Percentiles rank a stretch among this genome's conserved stretches.
Conservation (phyloP, 2,329 filamentous ascomycete species). For the Epicoccum sorghinum region DNA sequence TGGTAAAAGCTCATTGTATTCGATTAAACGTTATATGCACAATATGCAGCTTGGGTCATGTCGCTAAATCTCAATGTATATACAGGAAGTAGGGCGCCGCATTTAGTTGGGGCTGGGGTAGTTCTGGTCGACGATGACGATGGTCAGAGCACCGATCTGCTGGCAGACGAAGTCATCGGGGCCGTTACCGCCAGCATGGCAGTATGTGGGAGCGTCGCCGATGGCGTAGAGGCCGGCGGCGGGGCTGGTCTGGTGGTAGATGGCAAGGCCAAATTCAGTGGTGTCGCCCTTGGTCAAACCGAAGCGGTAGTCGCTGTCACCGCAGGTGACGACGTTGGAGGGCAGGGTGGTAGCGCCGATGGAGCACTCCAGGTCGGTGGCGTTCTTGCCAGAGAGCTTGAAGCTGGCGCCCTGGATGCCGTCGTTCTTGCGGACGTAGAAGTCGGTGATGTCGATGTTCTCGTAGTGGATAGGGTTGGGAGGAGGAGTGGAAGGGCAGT, state of each 20-base stretch:
- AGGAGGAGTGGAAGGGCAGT: conserved; percentile 16
- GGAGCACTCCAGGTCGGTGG: conserved; percentile 18
- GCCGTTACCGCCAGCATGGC: conserved; percentile 28
- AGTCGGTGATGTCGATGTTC: conserved; percentile 28
- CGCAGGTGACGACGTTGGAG: conserved; percentile 22
- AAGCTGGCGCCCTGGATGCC: conserved; percentile 26
- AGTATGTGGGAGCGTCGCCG: conserved; percentile 24
- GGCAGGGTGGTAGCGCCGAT: conserved; percentile 20
- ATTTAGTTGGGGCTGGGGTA: neutral
- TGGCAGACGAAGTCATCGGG: conserved; percentile 26
- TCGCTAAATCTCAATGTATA: conserved; percentile 10
- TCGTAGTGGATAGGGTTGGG: conserved; percentile 21
- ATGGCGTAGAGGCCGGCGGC: conserved; percentile 17
- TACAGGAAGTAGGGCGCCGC: neutral
- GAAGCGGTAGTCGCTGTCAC: conserved; percentile 27
- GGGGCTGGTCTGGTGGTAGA: conserved; percentile 26
- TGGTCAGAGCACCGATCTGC: conserved; percentile 18
- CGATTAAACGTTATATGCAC: neutral
- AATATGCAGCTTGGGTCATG: neutral
- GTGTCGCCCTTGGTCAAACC: conserved; percentile 13
- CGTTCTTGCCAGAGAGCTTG: conserved; percentile 29
- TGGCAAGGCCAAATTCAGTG: conserved; percentile 12
- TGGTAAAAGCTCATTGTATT: neutral
- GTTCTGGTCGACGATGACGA: conserved; percentile 19
- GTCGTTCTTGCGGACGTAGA: conserved; percentile 27